A percentile compares a stretch with the other conserved stretches of the same genome.
Conservation (phyloP, 108 stramenopile species). For the Nannochloropsis salina region DNA sequence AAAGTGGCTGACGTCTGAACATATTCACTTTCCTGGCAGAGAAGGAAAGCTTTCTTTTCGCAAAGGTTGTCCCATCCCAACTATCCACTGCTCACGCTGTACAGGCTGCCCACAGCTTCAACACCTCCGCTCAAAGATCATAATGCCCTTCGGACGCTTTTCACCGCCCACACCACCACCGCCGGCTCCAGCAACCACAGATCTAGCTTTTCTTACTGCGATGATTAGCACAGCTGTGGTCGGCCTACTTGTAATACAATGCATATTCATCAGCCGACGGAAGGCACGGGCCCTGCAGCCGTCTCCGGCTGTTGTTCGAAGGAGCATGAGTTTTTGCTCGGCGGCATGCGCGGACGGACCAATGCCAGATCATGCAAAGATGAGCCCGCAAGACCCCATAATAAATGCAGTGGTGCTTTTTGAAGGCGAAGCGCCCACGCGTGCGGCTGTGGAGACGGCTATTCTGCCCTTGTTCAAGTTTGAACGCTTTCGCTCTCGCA, state of each 20-base stretch:
- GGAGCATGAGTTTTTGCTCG: background rate
- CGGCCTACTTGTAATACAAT: background rate
- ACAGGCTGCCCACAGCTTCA: too few species aligned
- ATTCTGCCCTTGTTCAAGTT: background rate
- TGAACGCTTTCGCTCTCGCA: slow-evolving; percentile 9
- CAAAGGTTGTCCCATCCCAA: too few species aligned
- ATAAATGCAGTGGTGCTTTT: slow-evolving; percentile 10
- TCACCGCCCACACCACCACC: background rate
- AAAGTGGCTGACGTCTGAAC: too few species aligned
- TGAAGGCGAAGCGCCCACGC: slow-evolving; percentile 1
- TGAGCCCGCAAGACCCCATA: background rate
- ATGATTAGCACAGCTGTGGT: background rate
- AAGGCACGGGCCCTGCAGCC: background rate
- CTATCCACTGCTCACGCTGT: too few species aligned
- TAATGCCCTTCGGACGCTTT: background rate
- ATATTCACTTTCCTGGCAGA: too few species aligned
- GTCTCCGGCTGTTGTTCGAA: background rate
- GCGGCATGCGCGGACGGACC: slow-evolving; percentile 15
- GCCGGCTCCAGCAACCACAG: background rate
- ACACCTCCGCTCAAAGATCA: too few species aligned
- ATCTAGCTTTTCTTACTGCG: background rate
- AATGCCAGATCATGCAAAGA: background rate
- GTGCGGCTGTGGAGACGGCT: background rate
- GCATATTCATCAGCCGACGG: background rate
- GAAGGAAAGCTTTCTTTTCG: too few species aligned